Evolutionary conservation across 805 yeast genomes (phyloP).

Genomic region (Lipomyces sp.): DNA sequence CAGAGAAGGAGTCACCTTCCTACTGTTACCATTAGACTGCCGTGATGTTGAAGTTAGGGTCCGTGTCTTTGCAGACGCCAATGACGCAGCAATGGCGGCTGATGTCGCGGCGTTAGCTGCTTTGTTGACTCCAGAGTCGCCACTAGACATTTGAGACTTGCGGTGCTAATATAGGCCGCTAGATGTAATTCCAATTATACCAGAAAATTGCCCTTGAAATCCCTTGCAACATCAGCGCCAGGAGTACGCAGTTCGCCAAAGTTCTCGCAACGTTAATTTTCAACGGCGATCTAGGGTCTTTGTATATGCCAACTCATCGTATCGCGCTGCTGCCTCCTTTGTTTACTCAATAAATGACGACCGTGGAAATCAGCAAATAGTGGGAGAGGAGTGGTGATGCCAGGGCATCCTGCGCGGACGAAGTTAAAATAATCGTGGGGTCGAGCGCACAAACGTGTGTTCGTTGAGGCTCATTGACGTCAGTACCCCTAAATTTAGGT

Average conservation of each 20-base stretch:
- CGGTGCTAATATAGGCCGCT: background rate
- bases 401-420: no score
- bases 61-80: slow-evolving; percentile 1
- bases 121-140: background rate
- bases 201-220: background rate
- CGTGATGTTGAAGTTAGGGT: background rate
- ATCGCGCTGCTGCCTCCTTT: background rate
- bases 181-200: background rate
- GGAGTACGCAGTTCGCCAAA: background rate
- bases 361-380: no score
- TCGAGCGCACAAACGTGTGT: no score
- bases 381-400: no score
- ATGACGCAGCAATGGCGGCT: slow-evolving; percentile 11
- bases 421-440: no score
- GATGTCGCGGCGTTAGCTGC: slow-evolving; percentile 4
- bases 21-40: background rate
- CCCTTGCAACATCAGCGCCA: background rate
- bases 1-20: background rate
- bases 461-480: no score
- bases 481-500: no score
- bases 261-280: background rate
- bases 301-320: background rate
- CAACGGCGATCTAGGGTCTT: background rate
- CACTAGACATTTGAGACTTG: background rate
- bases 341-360: no score